Evolutionary conservation across 2,329 filamentous ascomycete genomes (phyloP).

Genomic region (Pseudocercospora fijiensis): DNA sequence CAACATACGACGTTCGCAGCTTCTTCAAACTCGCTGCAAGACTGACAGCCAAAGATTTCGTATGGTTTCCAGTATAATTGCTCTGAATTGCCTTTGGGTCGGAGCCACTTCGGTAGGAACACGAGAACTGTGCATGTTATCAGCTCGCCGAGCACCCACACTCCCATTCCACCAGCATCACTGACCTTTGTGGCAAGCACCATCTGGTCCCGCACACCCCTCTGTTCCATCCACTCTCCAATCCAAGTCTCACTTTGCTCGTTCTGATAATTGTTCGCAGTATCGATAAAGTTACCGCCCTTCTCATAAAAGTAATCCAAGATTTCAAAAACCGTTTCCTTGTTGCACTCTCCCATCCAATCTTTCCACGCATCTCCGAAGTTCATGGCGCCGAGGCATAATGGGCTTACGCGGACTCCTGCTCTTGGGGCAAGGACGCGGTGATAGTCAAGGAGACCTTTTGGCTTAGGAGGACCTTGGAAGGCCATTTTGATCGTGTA

Average conservation of each 20-base stretch:
- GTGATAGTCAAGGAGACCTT: constrained; percentile 34
- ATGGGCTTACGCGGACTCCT: constrained; percentile 51
- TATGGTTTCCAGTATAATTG: constrained; percentile 61
- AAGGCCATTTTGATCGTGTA: not conserved
- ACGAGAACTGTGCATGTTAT: constrained; percentile 27
- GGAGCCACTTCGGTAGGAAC: constrained; percentile 30
- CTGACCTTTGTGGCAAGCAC: constrained; percentile 44
- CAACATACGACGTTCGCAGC: constrained; percentile 67
- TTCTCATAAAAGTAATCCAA: constrained; percentile 36
- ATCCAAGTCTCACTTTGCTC: constrained; percentile 38
- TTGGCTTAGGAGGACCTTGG: not conserved
- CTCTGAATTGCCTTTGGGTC: constrained; percentile 35
- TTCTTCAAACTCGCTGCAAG: constrained; percentile 43
- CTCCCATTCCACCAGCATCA: too few relatives aligned
- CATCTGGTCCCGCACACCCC: constrained; percentile 61
- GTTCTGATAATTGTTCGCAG: constrained; percentile 40
- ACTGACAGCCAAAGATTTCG: constrained; percentile 60
- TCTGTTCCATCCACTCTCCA: constrained; percentile 32
- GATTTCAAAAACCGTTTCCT: constrained; percentile 36
- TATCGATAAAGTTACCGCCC: constrained; percentile 47
- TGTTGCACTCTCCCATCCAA: constrained; percentile 35
- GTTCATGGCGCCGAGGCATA: constrained; percentile 57
- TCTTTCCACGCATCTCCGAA: constrained; percentile 52
- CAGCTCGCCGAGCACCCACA: too few relatives aligned
- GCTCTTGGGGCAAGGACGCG: constrained; percentile 52